Conservation (phyloP, 208 protist genomes). For the Acanthamoeba healyi region DNA sequence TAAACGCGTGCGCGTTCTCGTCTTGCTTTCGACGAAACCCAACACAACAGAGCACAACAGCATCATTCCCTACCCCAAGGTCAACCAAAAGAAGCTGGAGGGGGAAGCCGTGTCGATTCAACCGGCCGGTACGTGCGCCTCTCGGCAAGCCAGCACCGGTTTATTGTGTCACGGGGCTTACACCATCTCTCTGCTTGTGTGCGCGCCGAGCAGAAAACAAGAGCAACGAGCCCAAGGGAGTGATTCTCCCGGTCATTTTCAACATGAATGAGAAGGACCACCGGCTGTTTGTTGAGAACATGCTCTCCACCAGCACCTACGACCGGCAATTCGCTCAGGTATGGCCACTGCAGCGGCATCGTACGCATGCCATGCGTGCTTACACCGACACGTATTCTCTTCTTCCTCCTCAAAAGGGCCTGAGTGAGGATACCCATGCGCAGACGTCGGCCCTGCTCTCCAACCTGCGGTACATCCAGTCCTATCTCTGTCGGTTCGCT, state of each 20-base stretch:
- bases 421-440: slow-evolving; percentile 64
- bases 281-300: slow-evolving; percentile 79
- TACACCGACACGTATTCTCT: too few relatives aligned
- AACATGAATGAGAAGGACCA: slow-evolving; percentile 79
- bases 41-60: slow-evolving; percentile 53
- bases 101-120: slow-evolving; percentile 39
- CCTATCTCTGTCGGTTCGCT: slow-evolving; percentile 71
- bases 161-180: not conserved
- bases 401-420: slow-evolving; percentile 61
- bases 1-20: not conserved
- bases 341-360: too few relatives aligned
- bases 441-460: slow-evolving; percentile 76
- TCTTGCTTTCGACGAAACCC: not conserved
- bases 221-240: slow-evolving; percentile 77
- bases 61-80: slow-evolving; percentile 74
- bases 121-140: not conserved
- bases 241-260: slow-evolving; percentile 84
- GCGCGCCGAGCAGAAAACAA: not conserved
- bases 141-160: not conserved
- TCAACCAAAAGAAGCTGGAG: slow-evolving; percentile 54
- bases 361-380: too few relatives aligned
- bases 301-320: slow-evolving; percentile 76
- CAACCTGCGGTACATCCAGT: slow-evolving; percentile 81
- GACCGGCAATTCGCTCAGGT: slow-evolving; percentile 65
- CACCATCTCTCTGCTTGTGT: not conserved